These are phyloP conservation scores for Phytophthora sojae DNA, from an alignment of 352 stramenopile genomes.

Conservation along the genomic window DNA sequence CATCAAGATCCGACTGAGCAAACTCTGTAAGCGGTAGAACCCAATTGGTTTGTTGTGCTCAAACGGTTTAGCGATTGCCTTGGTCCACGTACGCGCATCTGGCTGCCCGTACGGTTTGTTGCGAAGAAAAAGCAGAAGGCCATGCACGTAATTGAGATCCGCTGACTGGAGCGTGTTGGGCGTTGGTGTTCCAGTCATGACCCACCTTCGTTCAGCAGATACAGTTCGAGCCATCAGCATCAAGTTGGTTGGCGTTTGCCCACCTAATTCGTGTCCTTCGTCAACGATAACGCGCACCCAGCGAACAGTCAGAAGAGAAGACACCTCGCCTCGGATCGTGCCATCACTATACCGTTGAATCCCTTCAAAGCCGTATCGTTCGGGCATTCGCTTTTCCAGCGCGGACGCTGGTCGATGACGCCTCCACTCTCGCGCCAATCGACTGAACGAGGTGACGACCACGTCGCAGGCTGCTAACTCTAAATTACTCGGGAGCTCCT, in stretches of 20 bases:
- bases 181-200: conserved; percentile 98
- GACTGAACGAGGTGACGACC: conserved; percentile 70
- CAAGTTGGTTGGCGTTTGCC: conserved; percentile 54
- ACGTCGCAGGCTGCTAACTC: conserved; percentile 63
- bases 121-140: conserved; percentile 88
- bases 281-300: conserved; percentile 94
- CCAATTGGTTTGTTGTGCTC: conserved; percentile 53
- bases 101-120: conserved; percentile 81
- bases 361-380: conserved; percentile 67
- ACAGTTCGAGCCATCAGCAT: conserved; percentile 86
- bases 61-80: conserved; percentile 71
- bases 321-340: conserved; percentile 46
- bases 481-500: conserved; percentile 39
- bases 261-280: conserved; percentile 93
- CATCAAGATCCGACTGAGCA: conserved; percentile 92
- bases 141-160: conserved; percentile 88
- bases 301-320: conserved; percentile 55
- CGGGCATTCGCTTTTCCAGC: conserved; percentile 55
- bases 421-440: conserved; percentile 65
- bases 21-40: conserved; percentile 70
- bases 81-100: conserved; percentile 64
- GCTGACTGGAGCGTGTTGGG: conserved; percentile 78
- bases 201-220: conserved; percentile 88
- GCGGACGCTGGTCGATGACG: conserved; percentile 51
- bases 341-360: conserved; percentile 54